Base-by-base conservation (phyloP, 192 early-diverging fungal genomes). In the Haplosporangium gracile region DNA sequence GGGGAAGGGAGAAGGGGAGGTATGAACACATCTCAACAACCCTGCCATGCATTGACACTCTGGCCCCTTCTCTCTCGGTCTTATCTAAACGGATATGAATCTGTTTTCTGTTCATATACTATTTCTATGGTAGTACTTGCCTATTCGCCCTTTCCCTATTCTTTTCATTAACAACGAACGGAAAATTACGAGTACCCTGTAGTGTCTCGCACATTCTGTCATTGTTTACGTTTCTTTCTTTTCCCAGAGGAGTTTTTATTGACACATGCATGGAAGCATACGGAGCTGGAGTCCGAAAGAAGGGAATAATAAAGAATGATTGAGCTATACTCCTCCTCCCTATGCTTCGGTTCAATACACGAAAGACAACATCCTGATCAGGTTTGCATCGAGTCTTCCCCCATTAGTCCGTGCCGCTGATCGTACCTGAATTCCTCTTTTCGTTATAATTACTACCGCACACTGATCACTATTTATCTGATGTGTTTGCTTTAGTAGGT, bases 401-500 rank as follows among this genome's bases (percentile, higher is more conserved):
- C 0, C 20, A 51, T 22, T 18, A 22, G 49, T 51, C 49, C 20
- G 49, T 4, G 49, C 49, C 60, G 60, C 60, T 32, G 60, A 65
- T 65, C 11, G 60, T 65, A 32, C 60, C 60, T 65, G 60, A 65
- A 65, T 29, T 32, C n/a, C 57, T 63, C 57, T 26, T 29, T 8
- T 10, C 15, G 11, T 13, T 3, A 10, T 63, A 10, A 29, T 63
- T 26, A 32, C 60, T 10, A 26, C 26, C 55, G n/a, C 53, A 55
- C 22, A 55, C 53, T 20, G 6, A 55, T 16, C 18, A 5, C 43
- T 13, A 45, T 45, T 36, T 2, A 45, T 13, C 43, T 45, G 43
- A 45, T 45, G 11, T 65, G 60, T 65, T 32, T 65, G 60, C 60
- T 65, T 65, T 65, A 65, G 60, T 65, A 65, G 26, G 60, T 51